A percentile compares a stretch with the other conserved stretches of the same genome.
Evolutionary conservation across 1,139 yeast species (phyloP).

Genomic region (Suhomyces bolitotheri): DNA sequence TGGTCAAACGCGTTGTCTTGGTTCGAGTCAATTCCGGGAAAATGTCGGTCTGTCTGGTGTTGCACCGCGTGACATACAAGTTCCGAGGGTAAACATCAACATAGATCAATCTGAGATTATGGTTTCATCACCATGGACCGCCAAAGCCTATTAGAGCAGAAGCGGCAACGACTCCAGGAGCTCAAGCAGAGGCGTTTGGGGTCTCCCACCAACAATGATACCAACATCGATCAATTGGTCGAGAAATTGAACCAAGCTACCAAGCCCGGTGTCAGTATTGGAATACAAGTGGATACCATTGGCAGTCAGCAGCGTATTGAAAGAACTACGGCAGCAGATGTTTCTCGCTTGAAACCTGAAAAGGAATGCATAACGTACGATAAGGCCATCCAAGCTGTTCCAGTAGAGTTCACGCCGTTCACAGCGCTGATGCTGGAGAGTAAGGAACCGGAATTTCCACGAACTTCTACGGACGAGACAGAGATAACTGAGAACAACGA

Average conservation of each 20-base stretch:
- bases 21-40: not conserved
- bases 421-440: too few relatives aligned
- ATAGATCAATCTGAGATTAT: too few relatives aligned
- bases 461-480: too few relatives aligned
- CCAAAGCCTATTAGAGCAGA: conserved; percentile 42
- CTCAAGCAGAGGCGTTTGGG: conserved; percentile 35
- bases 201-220: conserved; percentile 15
- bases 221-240: conserved; percentile 23
- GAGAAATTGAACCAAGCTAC: conserved; percentile 18
- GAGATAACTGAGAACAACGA: conserved; percentile 1
- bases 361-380: conserved; percentile 28
- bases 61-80: not conserved
- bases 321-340: not conserved
- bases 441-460: too few relatives aligned
- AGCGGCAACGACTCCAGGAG: conserved; percentile 44
- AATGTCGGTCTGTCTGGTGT: not conserved
- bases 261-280: conserved; percentile 24
- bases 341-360: conserved; percentile 4
- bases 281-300: conserved; percentile 27
- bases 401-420: too few relatives aligned
- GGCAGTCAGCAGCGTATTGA: not conserved
- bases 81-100: conserved; percentile 5
- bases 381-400: conserved; percentile 32
- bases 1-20: conserved; percentile 2
- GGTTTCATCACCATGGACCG: conserved; percentile 34